phyloP scores from a whole-genome alignment of 2,329 filamentous ascomycete genomes.

The Metarhizium anisopliae region DNA sequence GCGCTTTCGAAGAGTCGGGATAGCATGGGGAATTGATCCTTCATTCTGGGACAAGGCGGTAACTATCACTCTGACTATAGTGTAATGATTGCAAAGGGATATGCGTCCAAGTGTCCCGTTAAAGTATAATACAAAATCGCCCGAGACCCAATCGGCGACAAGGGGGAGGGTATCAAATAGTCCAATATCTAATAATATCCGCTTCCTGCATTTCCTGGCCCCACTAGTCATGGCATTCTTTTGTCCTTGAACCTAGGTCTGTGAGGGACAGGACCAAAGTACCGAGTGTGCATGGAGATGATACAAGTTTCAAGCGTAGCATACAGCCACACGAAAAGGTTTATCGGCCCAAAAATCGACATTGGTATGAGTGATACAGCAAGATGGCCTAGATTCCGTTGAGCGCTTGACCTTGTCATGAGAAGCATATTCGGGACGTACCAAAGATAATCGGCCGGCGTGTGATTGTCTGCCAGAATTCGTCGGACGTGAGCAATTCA shows the following conservation, averaged over 20 bases:
- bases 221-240: background rate
- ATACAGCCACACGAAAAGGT: constrained; percentile 6
- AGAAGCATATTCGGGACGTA: background rate
- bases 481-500: constrained; percentile 9
- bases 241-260: background rate
- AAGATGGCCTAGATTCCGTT: constrained; percentile 9
- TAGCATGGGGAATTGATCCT: background rate
- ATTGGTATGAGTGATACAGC: constrained; percentile 11
- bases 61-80: background rate
- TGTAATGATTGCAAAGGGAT: background rate
- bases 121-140: no score
- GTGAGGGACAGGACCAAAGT: background rate
- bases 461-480: constrained; percentile 15
- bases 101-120: no score
- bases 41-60: background rate
- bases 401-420: background rate
- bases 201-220: background rate
- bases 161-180: background rate
- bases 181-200: background rate
- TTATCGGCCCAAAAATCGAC: constrained; percentile 12
- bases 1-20: background rate
- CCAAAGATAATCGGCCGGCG: constrained; percentile 13
- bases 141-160: no score
- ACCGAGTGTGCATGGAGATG: background rate
- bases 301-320: background rate